Evolutionary conservation across 2,329 filamentous ascomycete genomes (phyloP).

Genomic region (Exophiala alcalophila): DNA sequence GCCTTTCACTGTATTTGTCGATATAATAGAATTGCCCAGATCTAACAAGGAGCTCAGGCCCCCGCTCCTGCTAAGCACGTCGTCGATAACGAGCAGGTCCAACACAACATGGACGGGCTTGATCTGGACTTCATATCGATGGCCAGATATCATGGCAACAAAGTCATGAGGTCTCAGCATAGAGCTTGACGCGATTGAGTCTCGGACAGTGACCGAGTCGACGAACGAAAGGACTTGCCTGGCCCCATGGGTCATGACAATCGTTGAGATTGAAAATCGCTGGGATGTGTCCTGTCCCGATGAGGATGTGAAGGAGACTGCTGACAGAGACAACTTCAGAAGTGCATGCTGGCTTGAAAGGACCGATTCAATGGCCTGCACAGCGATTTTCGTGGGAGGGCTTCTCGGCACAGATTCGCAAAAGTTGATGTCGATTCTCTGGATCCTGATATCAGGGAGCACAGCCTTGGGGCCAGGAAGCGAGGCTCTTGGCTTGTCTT

Average conservation of each 20-base stretch:
- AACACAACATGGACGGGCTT: slow-evolving; percentile 72
- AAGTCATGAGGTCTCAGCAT: slow-evolving; percentile 30
- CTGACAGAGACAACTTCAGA: slow-evolving; percentile 16
- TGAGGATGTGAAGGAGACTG: slow-evolving; percentile 6
- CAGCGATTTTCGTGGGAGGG: slow-evolving; percentile 15
- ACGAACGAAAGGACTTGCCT: slow-evolving; percentile 54
- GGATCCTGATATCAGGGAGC: slow-evolving; percentile 10
- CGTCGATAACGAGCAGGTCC: slow-evolving; percentile 77
- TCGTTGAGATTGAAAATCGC: slow-evolving; percentile 36
- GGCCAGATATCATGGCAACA: slow-evolving; percentile 17
- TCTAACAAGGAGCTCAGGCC: slow-evolving; percentile 89
- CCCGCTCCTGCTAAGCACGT: slow-evolving; percentile 83
- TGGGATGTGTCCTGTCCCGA: slow-evolving; percentile 2
- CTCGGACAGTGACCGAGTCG: slow-evolving; percentile 45
- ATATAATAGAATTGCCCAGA: slow-evolving; percentile 78
- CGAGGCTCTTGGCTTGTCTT: not conserved
- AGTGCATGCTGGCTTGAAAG: slow-evolving; percentile 15
- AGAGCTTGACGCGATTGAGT: slow-evolving; percentile 29
- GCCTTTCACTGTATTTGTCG: slow-evolving; percentile 57
- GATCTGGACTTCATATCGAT: slow-evolving; percentile 63
- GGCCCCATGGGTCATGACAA: slow-evolving; percentile 48
- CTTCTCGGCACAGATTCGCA: slow-evolving; percentile 21
- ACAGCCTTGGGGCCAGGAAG: not conserved
- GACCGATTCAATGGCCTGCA: slow-evolving; percentile 18
- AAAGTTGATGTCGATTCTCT: slow-evolving; percentile 16